Base-by-base conservation (phyloP, 1,284 basidiomycete genomes). In the Ustilago trichophora region DNA sequence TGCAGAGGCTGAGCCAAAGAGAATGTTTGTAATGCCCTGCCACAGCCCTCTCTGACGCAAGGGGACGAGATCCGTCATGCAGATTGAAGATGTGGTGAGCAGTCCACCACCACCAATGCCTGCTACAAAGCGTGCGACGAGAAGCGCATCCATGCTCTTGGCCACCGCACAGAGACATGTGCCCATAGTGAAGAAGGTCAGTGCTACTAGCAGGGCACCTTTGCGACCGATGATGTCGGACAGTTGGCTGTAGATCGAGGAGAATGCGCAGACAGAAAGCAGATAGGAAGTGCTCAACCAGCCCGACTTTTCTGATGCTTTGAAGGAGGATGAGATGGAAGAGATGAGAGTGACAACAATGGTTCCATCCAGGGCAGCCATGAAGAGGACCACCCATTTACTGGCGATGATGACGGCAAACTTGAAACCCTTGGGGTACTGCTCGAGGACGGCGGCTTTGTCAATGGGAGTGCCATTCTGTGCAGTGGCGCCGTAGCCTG, bases 101-200 rank as follows among this genome's bases (percentile, higher is more conserved):
- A 84, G 73, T 4, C 83, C 83, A 8, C 83, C 83, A 10, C 83
- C 83, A 6, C 83, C 83, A n/a, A 83, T 80, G 32, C 83, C 83
- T 2, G 82, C 78, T 6, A 84, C 78, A 7, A 83, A 83, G 12
- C 83, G 71, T 27, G 79, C 82, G 21, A 71, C 47, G 21, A 76
- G 65, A 18, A 78, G 62, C 60, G 71, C 65, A 41, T 52, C 37
- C 60, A 80, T 73, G 32, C 56, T 68, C 34, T 57, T 55, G 3
- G 78, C 72, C 1, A 63, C 41, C 19, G 77, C 77, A 51, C 78
- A 80, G n/a, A 79, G 51, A 24, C 77, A 63, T n/a, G 70, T 72
- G 21, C 77, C 78, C 16, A 69, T 18, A 3, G 72, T 63, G 44
- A 79, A 79, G 33, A 76, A 66, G 35, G 54, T 41, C 24, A 76